Conservation (phyloP, 2,329 filamentous ascomycete species). For the Pyricularia pennisetigena region DNA sequence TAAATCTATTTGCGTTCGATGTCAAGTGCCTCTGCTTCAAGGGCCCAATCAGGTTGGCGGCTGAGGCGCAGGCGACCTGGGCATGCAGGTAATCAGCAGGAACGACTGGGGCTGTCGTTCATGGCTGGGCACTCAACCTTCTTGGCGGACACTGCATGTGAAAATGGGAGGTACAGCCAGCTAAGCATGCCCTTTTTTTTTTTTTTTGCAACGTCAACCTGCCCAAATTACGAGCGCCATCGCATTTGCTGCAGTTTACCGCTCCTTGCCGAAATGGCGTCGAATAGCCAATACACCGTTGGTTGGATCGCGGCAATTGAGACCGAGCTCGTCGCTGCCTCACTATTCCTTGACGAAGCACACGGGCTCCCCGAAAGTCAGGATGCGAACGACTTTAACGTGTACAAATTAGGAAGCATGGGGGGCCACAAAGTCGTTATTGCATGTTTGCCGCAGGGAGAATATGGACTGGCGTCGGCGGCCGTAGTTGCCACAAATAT, state of each 20-base stretch:
- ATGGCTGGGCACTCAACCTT: too few relatives aligned
- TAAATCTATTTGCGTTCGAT: background rate
- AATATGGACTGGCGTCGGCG: constrained; percentile 16
- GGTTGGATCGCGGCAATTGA: background rate
- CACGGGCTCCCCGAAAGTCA: background rate
- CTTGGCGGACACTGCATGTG: too few relatives aligned
- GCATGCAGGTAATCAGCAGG: too few relatives aligned
- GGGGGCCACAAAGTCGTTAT: constrained; percentile 26
- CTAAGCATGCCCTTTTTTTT: too few relatives aligned
- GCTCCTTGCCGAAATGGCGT: too few relatives aligned
- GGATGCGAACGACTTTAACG: constrained; percentile 14
- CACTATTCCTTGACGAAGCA: background rate
- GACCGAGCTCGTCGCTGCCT: background rate
- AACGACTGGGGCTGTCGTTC: too few relatives aligned
- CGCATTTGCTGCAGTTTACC: too few relatives aligned
- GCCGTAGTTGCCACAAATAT: constrained; percentile 19
- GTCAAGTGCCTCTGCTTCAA: background rate
- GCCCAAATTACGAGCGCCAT: too few relatives aligned
- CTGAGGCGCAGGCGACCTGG: too few relatives aligned
- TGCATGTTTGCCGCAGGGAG: constrained; percentile 15
- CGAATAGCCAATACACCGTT: background rate
- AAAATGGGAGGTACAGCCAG: too few relatives aligned
- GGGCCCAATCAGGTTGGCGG: too few relatives aligned
- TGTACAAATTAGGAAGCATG: constrained; percentile 22
- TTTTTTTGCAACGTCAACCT: too few relatives aligned